phyloP scores from a whole-genome alignment of 192 early-diverging fungal species.

The Mortierella hygrophila region DNA sequence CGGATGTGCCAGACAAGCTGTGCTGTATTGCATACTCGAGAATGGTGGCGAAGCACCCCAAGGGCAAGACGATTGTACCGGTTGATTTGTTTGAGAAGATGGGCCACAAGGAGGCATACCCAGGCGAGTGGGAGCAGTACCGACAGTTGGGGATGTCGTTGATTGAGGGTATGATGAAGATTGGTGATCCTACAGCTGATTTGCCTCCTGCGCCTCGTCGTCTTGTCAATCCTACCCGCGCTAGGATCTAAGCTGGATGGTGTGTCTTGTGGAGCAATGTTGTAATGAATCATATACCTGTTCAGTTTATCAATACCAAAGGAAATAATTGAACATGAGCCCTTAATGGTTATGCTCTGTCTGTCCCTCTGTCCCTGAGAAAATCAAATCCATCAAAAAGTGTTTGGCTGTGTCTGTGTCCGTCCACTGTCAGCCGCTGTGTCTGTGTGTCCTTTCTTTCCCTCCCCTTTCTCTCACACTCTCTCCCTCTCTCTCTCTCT shows the following conservation, averaged over 20 bases:
- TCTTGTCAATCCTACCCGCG: slow-evolving; percentile 36
- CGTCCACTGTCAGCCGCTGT: background rate
- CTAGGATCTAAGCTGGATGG: slow-evolving; percentile 19
- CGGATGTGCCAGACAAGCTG: slow-evolving; percentile 42
- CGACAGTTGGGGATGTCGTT: slow-evolving; percentile 41
- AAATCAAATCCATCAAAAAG: background rate
- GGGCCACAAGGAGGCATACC: slow-evolving; percentile 47
- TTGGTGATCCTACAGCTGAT: slow-evolving; percentile 34
- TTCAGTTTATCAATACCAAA: no score
- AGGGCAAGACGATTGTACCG: slow-evolving; percentile 53
- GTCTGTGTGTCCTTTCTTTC: background rate
- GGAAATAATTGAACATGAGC: no score
- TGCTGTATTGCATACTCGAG: slow-evolving; percentile 50
- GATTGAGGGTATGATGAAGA: slow-evolving; percentile 57
- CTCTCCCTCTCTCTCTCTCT: background rate
- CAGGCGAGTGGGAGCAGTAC: slow-evolving; percentile 55
- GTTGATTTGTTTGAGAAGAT: slow-evolving; percentile 23
- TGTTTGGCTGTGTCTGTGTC: background rate
- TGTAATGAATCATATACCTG: no score
- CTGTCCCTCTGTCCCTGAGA: background rate
- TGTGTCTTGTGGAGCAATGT: background rate
- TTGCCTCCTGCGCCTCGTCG: slow-evolving; percentile 13
- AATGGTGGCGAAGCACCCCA: slow-evolving; percentile 49
- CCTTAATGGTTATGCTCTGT: background rate
- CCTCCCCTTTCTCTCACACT: background rate